Evolutionary conservation across 148 eudicot species (phyloP), one percentile per base, ranked within the genome.

Genomic region (Diospyros kaki): DNA sequence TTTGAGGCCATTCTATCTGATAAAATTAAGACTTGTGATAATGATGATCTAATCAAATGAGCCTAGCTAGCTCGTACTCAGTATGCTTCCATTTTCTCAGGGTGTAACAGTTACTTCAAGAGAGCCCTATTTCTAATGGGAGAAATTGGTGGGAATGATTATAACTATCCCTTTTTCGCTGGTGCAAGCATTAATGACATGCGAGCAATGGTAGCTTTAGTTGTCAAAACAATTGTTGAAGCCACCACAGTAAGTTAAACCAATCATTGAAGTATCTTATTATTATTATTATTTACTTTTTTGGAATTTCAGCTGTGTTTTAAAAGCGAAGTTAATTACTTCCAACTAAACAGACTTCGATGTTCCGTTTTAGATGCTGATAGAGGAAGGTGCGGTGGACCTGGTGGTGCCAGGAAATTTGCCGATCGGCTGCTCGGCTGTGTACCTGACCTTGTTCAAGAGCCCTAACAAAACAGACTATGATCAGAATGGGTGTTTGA

Each of bases 91-190:
- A 28, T 28, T 28, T 28, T 28, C 28, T 28, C 28, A 90, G 96
- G 85, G 6, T 89, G 96, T 81, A 73, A 75, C n/a, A 73, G 75
- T 53, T 83, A 77, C 45, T 91, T 91, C 70, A 83, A 80, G 76
- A 85, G 51, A 76, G 87, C 89, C 0, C 84, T 89, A 9, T 88
- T 91, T 76, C 72, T 91, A 0, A 81, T 91, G 80, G 96, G 96
- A 50, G 96, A 90, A 79, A 88, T 90, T 14, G 96, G 96, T 41
- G 96, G 96, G 63, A 90, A 90, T 75, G 96, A 90, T 77, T 88
- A 87, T 80, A 90, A 90, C 64, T 90, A 88, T 70, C 80, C 79
- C 0, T 85, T 83, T 54, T 84, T 88, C 48, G 40, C 70, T 40
- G 88, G 87, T 58, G 85, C 76, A 65, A 83, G 79, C 78, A 81